Percentiles rank a stretch among this genome's conserved stretches.
phyloP scores from a whole-genome alignment of 495 filamentous ascomycete genomes.

The Neurospora terricola region DNA sequence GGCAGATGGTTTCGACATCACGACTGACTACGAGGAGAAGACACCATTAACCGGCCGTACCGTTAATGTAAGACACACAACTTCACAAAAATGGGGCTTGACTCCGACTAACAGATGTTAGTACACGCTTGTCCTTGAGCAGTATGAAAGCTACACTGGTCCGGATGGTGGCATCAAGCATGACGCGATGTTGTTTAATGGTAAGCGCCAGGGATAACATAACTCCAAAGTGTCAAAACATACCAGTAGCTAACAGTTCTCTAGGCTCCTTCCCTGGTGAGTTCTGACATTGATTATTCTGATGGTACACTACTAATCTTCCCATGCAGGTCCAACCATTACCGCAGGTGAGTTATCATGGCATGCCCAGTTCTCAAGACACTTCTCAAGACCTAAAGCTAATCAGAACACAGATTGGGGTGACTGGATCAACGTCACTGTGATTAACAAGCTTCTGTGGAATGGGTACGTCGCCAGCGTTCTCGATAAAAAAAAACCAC shows the following conservation, averaged over 20 bases:
- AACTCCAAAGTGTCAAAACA: background rate
- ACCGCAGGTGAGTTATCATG: background rate
- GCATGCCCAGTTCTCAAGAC: background rate
- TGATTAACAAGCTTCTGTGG: background rate
- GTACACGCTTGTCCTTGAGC: background rate
- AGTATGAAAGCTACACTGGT: background rate
- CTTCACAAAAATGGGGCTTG: background rate
- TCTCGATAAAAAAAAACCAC: background rate
- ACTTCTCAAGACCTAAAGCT: background rate
- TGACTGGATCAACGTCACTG: background rate
- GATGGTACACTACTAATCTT: background rate
- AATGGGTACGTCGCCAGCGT: background rate
- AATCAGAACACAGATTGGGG: background rate
- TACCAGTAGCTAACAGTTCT: background rate
- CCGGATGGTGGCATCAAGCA: background rate
- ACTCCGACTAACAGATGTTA: background rate
- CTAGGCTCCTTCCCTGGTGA: background rate
- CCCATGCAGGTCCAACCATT: background rate
- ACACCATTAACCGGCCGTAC: background rate
- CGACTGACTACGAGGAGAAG: background rate
- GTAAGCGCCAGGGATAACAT: background rate
- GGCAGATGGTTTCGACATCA: background rate
- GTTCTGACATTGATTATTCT: background rate
- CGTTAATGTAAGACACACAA: background rate
- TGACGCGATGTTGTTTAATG: slow-evolving; percentile 2